Evolutionary conservation across 2,329 filamentous ascomycete genomes (phyloP), one percentile per base, ranked within the genome.

Genomic region (Alternaria longipes): DNA sequence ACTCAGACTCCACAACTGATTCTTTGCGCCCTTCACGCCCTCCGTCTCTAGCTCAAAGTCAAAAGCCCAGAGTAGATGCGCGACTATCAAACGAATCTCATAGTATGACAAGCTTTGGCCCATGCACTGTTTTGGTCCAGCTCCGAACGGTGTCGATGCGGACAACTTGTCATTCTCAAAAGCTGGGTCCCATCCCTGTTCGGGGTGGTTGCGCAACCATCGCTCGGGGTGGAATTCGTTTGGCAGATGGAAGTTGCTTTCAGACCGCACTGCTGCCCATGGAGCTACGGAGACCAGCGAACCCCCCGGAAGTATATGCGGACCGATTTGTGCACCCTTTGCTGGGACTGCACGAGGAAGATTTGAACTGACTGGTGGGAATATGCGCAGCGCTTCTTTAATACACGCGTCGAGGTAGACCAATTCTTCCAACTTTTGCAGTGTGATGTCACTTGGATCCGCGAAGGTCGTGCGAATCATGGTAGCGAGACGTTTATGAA

Each of bases 201-300:
- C 44, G 26, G 44, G 44, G n/a, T 32, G n/a, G 3, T 47, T 47
- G 51, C 51, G 18, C 12, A 54, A 8, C 51, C 51, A 54, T 32
- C 51, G 40, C 40, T 54, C 40, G 6, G 51, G 51, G 28, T 34
- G 40, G 12, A 26, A 54, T 9, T 54, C 26, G 16, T 54, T 34
- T 9, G 51, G 40, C 28, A 34, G n/a, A 32, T 32, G 18, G 40
- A 54, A 54, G 28, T 54, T 54, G 8, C 12, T 28, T 9, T 32
- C 12, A 11, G 51, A 54, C 8, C 51, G 51, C 7, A 34, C 40
- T 44, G 40, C 28, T 22, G 28, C 51, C 51, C 51, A 54, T 22
- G 40, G 51, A 12, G 51, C 14, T 22, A 34, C 30, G 4, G 51
- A 44, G 8, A 54, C 28, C 6, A 18, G 6, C 8, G 14, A 24